phyloP scores from a whole-genome alignment of 2,329 filamentous ascomycete species.

The Alternaria conjuncta region DNA sequence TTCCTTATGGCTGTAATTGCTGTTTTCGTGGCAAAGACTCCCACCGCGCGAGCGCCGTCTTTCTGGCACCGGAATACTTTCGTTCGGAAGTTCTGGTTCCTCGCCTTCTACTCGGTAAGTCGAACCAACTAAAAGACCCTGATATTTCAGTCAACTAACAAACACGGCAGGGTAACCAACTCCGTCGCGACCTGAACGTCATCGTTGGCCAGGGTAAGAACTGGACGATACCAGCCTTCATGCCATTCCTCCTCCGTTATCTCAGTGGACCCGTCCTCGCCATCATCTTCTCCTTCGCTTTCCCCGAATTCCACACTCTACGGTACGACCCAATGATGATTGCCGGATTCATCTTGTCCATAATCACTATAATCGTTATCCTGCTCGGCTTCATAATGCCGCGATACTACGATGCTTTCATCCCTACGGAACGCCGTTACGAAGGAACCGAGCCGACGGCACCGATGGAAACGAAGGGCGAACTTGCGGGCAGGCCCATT shows the following conservation, averaged over 20 bases:
- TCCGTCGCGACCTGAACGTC: conserved; percentile 62
- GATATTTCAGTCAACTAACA: background rate
- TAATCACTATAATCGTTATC: conserved; percentile 53
- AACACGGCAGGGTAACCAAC: conserved; percentile 45
- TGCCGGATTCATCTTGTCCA: conserved; percentile 40
- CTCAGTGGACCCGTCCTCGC: conserved; percentile 41
- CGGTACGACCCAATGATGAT: conserved; percentile 47
- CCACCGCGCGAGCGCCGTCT: conserved; percentile 50
- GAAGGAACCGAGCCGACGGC: conserved; percentile 53
- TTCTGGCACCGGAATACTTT: conserved; percentile 53
- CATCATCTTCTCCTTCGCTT: conserved; percentile 46
- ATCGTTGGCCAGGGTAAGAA: conserved; percentile 62
- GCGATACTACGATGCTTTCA: conserved; percentile 61
- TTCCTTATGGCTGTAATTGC: conserved; percentile 51
- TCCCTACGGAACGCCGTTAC: conserved; percentile 54
- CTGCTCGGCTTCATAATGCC: conserved; percentile 59
- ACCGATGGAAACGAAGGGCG: conserved; percentile 35
- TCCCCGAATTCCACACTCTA: conserved; percentile 40
- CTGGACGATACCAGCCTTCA: conserved; percentile 62
- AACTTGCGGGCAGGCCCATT: conserved; percentile 27
- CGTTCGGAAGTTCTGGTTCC: conserved; percentile 58
- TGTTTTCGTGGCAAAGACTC: conserved; percentile 52
- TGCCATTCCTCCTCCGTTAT: conserved; percentile 54
- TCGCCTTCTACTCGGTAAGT: conserved; percentile 65
- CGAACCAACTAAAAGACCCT: background rate